These are phyloP conservation scores for Kodamaea anthophila DNA, from an alignment of 1,139 yeast species.

Conservation along the genomic window DNA sequence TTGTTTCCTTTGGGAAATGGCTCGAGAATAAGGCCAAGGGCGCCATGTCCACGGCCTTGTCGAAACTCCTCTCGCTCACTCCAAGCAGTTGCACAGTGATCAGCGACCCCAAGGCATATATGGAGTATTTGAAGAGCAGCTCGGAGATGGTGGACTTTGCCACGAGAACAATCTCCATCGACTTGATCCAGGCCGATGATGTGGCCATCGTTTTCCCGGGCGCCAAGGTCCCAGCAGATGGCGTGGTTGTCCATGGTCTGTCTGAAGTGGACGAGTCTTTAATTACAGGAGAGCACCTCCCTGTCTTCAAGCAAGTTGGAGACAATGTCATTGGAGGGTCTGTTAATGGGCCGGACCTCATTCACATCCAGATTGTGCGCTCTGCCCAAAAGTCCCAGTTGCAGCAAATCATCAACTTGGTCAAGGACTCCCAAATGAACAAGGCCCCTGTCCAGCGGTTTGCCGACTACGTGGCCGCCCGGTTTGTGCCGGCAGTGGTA, in stretches of 20 bases:
- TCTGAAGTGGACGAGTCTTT: constrained; percentile 85
- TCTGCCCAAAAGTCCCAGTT: constrained; percentile 84
- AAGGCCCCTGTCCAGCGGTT: constrained; percentile 88
- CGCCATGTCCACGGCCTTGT: constrained; percentile 82
- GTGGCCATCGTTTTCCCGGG: constrained; percentile 80
- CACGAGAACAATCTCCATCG: constrained; percentile 49
- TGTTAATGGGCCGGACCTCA: constrained; percentile 69
- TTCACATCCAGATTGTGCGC: constrained; percentile 61
- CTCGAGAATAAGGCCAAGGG: constrained; percentile 91
- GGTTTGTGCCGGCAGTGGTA: constrained; percentile 77
- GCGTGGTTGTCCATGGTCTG: constrained; percentile 65
- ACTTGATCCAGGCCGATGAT: constrained; percentile 72
- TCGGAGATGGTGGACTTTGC: constrained; percentile 12
- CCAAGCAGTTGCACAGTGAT: constrained; percentile 73
- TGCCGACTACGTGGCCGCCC: constrained; percentile 80
- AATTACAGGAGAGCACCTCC: constrained; percentile 84
- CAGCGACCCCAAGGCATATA: constrained; percentile 30
- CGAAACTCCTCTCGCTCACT: constrained; percentile 70
- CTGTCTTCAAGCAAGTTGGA: constrained; percentile 57
- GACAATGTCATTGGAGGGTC: constrained; percentile 83
- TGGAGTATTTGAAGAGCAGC: constrained; percentile 12
- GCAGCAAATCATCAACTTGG: constrained; percentile 78
- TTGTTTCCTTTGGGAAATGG: constrained; percentile 85
- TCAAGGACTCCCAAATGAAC: constrained; percentile 81
- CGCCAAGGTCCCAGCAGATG: constrained; percentile 88